A percentile compares a stretch with the other conserved stretches of the same genome.
phyloP scores from a whole-genome alignment of 805 yeast species.

The Kluyveromyces lactis region DNA sequence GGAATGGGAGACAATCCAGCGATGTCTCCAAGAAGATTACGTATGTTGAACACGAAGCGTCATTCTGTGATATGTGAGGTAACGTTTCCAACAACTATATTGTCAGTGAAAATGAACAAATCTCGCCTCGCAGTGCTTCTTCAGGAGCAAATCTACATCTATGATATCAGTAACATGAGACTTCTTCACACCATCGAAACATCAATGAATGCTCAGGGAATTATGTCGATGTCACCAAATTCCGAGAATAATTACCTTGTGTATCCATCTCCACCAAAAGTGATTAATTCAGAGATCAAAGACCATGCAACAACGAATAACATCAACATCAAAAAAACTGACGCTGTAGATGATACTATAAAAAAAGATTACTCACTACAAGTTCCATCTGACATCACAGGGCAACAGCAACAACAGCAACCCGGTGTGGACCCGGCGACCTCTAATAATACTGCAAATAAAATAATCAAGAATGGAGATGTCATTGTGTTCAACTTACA shows the following conservation, averaged over 20 bases:
- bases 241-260: slow-evolving; percentile 49
- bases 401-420: background rate
- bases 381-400: slow-evolving; percentile 3
- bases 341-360: slow-evolving; percentile 3
- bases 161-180: slow-evolving; percentile 65
- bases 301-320: slow-evolving; percentile 26
- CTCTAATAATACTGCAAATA: slow-evolving; percentile 4
- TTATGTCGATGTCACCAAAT: slow-evolving; percentile 53
- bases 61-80: slow-evolving; percentile 58
- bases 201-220: slow-evolving; percentile 41
- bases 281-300: slow-evolving; percentile 29
- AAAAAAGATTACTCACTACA: slow-evolving; percentile 1
- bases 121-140: slow-evolving; percentile 55
- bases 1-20: slow-evolving; percentile 61
- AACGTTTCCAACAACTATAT: slow-evolving; percentile 54
- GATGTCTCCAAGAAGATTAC: slow-evolving; percentile 72
- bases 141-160: slow-evolving; percentile 58
- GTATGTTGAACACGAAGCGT: slow-evolving; percentile 72
- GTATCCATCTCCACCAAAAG: slow-evolving; percentile 70
- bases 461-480: slow-evolving; percentile 44
- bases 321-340: slow-evolving; percentile 10
- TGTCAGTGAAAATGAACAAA: slow-evolving; percentile 56
- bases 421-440: slow-evolving; percentile 4
- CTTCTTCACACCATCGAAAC: slow-evolving; percentile 49
- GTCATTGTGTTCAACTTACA: slow-evolving; percentile 59